A percentile compares a stretch with the other conserved stretches of the same genome.
Evolutionary conservation across 2,329 filamentous ascomycete genomes (phyloP).

Genomic region (Rhinocladiella mackenziei): DNA sequence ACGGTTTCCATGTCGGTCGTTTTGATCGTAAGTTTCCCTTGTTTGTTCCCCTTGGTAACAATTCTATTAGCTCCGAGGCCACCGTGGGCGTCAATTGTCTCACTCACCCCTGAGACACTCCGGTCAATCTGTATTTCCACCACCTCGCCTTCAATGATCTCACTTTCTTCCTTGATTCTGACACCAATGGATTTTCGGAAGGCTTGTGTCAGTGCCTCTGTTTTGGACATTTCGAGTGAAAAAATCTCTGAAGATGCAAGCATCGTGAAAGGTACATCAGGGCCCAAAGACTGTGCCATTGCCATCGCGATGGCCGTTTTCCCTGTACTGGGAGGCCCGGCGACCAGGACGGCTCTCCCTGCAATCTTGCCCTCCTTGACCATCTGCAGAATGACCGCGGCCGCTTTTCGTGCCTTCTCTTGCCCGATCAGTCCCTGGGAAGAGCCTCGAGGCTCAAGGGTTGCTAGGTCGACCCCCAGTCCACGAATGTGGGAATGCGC

Average conservation of each 20-base stretch:
- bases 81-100: too few relatives aligned
- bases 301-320: conserved; percentile 99
- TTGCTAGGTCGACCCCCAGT: conserved; percentile 86
- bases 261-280: conserved; percentile 94
- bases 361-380: conserved; percentile 99
- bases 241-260: conserved; percentile 96
- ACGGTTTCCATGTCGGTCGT: conserved; percentile 99
- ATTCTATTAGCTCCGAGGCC: too few relatives aligned
- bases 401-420: conserved; percentile 92
- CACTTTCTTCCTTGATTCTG: conserved; percentile 96
- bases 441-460: conserved; percentile 75
- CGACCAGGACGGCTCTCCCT: conserved; percentile 87
- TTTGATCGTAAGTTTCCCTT: conserved; percentile 98
- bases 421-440: conserved; percentile 95
- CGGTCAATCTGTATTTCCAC: conserved; percentile 98
- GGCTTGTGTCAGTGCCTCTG: conserved; percentile 95
- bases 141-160: conserved; percentile 98
- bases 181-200: conserved; percentile 98
- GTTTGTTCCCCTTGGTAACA: conserved; percentile 88
- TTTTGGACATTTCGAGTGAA: conserved; percentile 99
- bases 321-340: conserved; percentile 91
- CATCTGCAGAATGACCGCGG: conserved; percentile 96
- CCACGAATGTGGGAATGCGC: conserved; percentile 97
- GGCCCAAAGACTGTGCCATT: conserved; percentile 91
- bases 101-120: conserved; percentile 75